Base-by-base conservation (phyloP, 805 yeast species). In the Jamesozyma lodderae region DNA sequence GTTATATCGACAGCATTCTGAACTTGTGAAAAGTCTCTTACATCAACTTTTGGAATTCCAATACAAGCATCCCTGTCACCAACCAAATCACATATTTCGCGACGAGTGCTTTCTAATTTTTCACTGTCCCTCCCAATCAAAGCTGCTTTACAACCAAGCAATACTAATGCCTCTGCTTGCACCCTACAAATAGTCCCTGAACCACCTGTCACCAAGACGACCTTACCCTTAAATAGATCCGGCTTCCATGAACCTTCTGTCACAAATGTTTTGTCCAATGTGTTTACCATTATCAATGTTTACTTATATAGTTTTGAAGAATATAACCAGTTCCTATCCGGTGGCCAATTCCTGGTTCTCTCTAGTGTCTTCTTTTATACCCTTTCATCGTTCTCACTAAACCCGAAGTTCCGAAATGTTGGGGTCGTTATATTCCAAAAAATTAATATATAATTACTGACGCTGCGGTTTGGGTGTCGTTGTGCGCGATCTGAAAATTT, bases 111-210 rank as follows among this genome's bases (percentile, higher is more conserved):
- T 38, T 66, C 70, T 0, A 95, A 83, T 48, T 79, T 81, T 31
- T 67, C 73, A 22, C 55, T 64, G 51, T 80, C 79, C 54, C 96
- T 73, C 3, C 97, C 96, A 21, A 90, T 59, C 31, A 90, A 81
- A 4, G 83, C 83, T 13, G 94, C 95, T 52, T 84, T 69, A 38
- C 95, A 92, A 4, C 97, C 97, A 9, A 90, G 64, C 14, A 75
- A 62, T 3, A 86, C 81, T 62, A 90, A 46, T 0, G 95, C 95
- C 57, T 84, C 94, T 0, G 82, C 75, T 59, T 88, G 96, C 5
- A 82, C 90, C 34, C 92, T 68, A 60, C 96, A 88, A 39, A 90
- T 88, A n/a, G 95, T 77, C 10, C 96, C 96, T 2, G 96, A 92
- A 11, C 96, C 96, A 5, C 97, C 97, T 1, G 97, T 90, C 37